Evolutionary conservation across 768 basidiomycete species (phyloP), one percentile per base, ranked within the genome.

Genomic region (Agrocybe pediades): DNA sequence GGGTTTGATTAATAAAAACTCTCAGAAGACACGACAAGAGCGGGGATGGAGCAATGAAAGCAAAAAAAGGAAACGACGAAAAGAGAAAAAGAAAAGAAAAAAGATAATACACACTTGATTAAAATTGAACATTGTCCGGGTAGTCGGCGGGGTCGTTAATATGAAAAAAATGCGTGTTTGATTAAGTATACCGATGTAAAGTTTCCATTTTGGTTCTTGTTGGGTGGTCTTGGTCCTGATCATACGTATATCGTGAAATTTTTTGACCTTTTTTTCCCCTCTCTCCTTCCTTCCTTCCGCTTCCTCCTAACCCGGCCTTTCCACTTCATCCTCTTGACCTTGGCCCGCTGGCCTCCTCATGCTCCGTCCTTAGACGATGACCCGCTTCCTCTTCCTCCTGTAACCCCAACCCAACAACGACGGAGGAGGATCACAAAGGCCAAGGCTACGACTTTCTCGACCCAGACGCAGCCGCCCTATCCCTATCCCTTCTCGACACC

Each of bases 231-330:
- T 46, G 33, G 52, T 58, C 56, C 60, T 51, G 40, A 51, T 62
- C 59, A 56, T 66, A 62, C 58, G 59, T 65, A 61, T 55, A 54
- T 65, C 65, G 63, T 68, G 62, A 65, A 65, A 60, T 54, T 57
- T 60, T 55, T 58, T 46, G 49, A 52, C 51, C 45, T 46, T 45
- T 55, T 53, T 49, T 56, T 44, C 4, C 47, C 53, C n/a, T n/a
- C n/a, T n/a, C n/a, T n/a, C n/a, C n/a, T n/a, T n/a, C n/a, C n/a
- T n/a, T n/a, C n/a, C n/a, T n/a, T n/a, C n/a, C n/a, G n/a, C n/a
- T n/a, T n/a, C n/a, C n/a, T n/a, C n/a, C n/a, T n/a, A n/a, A n/a
- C n/a, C n/a, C n/a, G n/a, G n/a, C n/a, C n/a, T n/a, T n/a, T n/a
- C n/a, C n/a, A n/a, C n/a, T n/a, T n/a, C n/a, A n/a, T n/a, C n/a